These are phyloP conservation scores for Tylopilus sp. DNA, from an alignment of 768 basidiomycete genomes.

Conservation along the genomic window DNA sequence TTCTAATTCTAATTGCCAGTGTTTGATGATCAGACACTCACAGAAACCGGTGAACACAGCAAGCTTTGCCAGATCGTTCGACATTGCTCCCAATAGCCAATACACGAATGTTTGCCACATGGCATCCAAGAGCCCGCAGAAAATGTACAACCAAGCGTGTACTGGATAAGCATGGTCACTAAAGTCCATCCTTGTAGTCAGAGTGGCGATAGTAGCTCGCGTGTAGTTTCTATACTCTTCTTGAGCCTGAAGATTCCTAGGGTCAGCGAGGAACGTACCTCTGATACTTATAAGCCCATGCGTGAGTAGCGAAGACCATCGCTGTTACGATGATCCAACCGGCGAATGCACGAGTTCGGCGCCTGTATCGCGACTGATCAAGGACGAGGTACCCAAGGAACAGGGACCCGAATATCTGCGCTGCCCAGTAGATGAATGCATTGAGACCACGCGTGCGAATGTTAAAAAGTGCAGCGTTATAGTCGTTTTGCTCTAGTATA, in stretches of 20 bases:
- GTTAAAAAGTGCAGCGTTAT: constrained; percentile 75
- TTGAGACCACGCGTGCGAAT: constrained; percentile 77
- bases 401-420: constrained; percentile 75
- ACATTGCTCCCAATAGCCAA: constrained; percentile 85
- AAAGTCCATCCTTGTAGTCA: constrained; percentile 58
- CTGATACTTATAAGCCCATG: constrained; percentile 78
- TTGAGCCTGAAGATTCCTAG: background rate
- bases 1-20: background rate
- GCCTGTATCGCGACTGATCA: constrained; percentile 51
- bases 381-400: constrained; percentile 62
- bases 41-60: constrained; percentile 82
- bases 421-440: constrained; percentile 74
- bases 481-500: constrained; percentile 68
- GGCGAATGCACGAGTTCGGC: constrained; percentile 67
- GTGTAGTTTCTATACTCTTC: constrained; percentile 49
- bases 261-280: constrained; percentile 39
- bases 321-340: constrained; percentile 62
- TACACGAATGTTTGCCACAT: constrained; percentile 86
- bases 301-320: constrained; percentile 67
- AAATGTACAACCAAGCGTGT: constrained; percentile 61
- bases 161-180: constrained; percentile 50
- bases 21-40: constrained; percentile 47
- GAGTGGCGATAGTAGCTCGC: constrained; percentile 35
- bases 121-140: constrained; percentile 72
- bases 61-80: constrained; percentile 75